These are phyloP conservation scores for Colletotrichum sp. DNA, from an alignment of 2,329 filamentous ascomycete species.

Conservation along the genomic window DNA sequence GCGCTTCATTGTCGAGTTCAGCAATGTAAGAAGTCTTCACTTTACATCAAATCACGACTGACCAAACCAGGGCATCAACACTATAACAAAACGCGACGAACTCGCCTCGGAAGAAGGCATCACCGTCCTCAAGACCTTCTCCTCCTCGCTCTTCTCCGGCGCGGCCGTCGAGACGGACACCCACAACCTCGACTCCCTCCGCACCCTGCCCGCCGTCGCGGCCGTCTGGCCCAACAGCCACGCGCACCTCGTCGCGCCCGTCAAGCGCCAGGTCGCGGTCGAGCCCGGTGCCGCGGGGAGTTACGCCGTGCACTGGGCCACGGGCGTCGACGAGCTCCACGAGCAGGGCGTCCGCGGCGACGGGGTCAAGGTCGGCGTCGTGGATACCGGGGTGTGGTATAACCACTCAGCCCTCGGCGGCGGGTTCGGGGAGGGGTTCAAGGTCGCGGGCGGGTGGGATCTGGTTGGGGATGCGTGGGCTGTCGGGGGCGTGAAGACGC, in stretches of 20 bases:
- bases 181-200: constrained; percentile 14
- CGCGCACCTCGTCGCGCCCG: constrained; percentile 7
- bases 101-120: constrained; percentile 2
- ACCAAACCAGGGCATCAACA: background rate
- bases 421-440: constrained; percentile 49
- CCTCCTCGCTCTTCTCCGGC: constrained; percentile 18
- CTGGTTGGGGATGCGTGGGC: constrained; percentile 42
- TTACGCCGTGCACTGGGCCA: constrained; percentile 19
- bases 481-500: constrained; percentile 30
- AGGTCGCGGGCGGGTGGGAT: constrained; percentile 48
- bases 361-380: constrained; percentile 23
- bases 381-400: constrained; percentile 24
- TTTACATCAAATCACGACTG: background rate
- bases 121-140: constrained; percentile 6
- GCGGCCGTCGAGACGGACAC: constrained; percentile 9
- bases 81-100: background rate
- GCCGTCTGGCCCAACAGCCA: constrained; percentile 9
- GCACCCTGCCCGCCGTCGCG: background rate
- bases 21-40: background rate
- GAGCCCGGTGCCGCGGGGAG: background rate
- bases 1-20: constrained; percentile 18
- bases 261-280: background rate
- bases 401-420: constrained; percentile 40
- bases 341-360: constrained; percentile 19
- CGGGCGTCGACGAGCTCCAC: constrained; percentile 23